A percentile compares a stretch with the other conserved stretches of the same genome.
Conservation (phyloP, 73 alveolate genomes). For the Uronychia binucleata region DNA sequence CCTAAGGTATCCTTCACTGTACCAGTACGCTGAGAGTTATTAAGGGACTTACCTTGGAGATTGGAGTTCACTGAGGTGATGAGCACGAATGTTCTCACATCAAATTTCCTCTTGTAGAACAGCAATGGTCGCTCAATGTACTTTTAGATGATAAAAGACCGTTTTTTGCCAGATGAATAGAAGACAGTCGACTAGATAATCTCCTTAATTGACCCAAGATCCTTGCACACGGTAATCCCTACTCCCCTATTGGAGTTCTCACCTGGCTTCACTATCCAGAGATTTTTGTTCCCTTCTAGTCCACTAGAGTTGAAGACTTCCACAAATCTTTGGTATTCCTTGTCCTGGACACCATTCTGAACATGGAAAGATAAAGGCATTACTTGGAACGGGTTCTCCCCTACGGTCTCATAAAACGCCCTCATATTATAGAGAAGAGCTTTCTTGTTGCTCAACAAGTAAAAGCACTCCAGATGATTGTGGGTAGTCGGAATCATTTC, state of each 20-base stretch:
- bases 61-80: conserved; percentile 61
- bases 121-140: conserved; percentile 91
- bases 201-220: conserved; percentile 35
- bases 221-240: conserved; percentile 64
- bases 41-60: conserved; percentile 12
- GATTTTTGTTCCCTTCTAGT: conserved; percentile 30
- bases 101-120: conserved; percentile 85
- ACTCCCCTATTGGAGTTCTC: conserved; percentile 71
- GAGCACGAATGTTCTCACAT: conserved; percentile 74
- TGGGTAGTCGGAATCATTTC: conserved; percentile 22
- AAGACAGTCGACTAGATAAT: background rate
- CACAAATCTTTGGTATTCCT: conserved; percentile 48
- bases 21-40: conserved; percentile 30
- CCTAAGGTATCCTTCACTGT: conserved; percentile 71
- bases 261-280: conserved; percentile 90
- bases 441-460: conserved; percentile 71
- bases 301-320: conserved; percentile 35
- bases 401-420: conserved; percentile 58
- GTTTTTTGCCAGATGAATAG: conserved; percentile 28
- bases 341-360: conserved; percentile 67
- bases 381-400: conserved; percentile 56
- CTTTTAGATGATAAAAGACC: conserved; percentile 89
- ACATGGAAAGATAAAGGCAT: conserved; percentile 79
- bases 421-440: conserved; percentile 74
- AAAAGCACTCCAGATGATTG: conserved; percentile 67